These are phyloP conservation scores for Geotrichum ghanense DNA, from an alignment of 805 yeast species.

Conservation along the genomic window DNA sequence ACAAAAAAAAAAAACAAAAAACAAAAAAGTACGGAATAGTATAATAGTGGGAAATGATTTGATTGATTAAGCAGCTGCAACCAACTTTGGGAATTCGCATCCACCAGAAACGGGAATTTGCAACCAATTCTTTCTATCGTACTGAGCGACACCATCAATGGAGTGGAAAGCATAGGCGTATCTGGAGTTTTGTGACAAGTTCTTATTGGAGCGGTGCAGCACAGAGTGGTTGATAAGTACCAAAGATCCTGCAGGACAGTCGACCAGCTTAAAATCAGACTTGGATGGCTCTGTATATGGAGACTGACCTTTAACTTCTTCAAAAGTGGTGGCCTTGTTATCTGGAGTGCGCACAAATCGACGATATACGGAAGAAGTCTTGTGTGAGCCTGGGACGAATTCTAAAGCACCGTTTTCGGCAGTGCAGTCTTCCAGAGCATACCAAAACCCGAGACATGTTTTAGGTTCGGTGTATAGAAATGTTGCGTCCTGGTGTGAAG, in stretches of 20 bases:
- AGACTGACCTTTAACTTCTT: constrained; percentile 25
- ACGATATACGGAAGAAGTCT: constrained; percentile 40
- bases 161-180: constrained; percentile 74
- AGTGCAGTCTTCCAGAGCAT: constrained; percentile 67
- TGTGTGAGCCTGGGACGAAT: constrained; percentile 63
- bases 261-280: constrained; percentile 38
- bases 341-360: constrained; percentile 48
- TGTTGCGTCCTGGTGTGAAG: constrained; percentile 66
- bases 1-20: no score
- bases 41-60: no score
- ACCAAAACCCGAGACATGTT: constrained; percentile 70
- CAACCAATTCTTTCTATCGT: constrained; percentile 62
- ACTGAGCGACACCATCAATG: constrained; percentile 53
- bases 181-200: constrained; percentile 43
- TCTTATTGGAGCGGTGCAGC: constrained; percentile 58
- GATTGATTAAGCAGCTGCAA: no score
- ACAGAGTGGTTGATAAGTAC: constrained; percentile 63
- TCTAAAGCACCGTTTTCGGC: constrained; percentile 55
- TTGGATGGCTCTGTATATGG: constrained; percentile 24
- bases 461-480: constrained; percentile 64
- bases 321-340: constrained; percentile 43
- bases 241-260: constrained; percentile 62
- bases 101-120: constrained; percentile 69
- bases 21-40: no score
- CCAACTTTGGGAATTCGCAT: constrained; percentile 42